Evolutionary conservation across 2,329 filamentous ascomycete species (phyloP).

Genomic region (Hymenotorrendiella dingleyae): DNA sequence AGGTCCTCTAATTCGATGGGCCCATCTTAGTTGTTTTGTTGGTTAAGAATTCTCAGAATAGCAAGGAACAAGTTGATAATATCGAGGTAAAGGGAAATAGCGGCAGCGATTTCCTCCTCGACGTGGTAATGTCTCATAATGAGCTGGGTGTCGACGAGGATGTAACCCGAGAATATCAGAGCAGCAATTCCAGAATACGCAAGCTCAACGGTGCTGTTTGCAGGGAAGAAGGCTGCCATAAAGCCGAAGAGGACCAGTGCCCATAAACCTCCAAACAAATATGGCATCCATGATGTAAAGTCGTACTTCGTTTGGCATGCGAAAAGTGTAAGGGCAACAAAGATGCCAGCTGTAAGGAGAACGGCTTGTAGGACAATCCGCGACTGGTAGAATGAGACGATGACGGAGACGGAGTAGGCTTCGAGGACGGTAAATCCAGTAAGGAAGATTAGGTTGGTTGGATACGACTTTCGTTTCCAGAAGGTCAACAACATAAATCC

Average conservation of each 20-base stretch:
- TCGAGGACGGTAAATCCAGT: constrained; percentile 84
- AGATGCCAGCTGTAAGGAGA: constrained; percentile 78
- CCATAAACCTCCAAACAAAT: constrained; percentile 88
- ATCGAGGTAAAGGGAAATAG: constrained; percentile 92
- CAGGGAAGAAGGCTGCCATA: constrained; percentile 84
- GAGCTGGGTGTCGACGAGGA: constrained; percentile 92
- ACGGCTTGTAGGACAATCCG: constrained; percentile 85
- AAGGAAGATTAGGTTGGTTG: constrained; percentile 90
- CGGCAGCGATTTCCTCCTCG: constrained; percentile 94
- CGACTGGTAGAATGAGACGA: constrained; percentile 84
- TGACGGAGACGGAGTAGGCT: constrained; percentile 87
- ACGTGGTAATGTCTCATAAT: constrained; percentile 95
- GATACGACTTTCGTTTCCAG: constrained; percentile 95
- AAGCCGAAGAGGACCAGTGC: constrained; percentile 87
- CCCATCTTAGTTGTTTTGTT: constrained; percentile 91
- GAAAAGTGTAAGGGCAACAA: constrained; percentile 75
- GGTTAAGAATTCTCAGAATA: constrained; percentile 93
- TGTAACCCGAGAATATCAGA: constrained; percentile 88
- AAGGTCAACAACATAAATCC: constrained; percentile 81
- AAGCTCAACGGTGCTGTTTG: constrained; percentile 75
- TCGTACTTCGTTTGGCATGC: constrained; percentile 98
- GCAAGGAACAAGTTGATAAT: constrained; percentile 96
- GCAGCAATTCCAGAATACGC: constrained; percentile 77
- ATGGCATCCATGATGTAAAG: constrained; percentile 96
- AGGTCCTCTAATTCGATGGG: too few species aligned